A percentile compares a stretch with the other conserved stretches of the same genome.
Conservation (phyloP, 139 green algal genomes). For the Picochlorum sp. region DNA sequence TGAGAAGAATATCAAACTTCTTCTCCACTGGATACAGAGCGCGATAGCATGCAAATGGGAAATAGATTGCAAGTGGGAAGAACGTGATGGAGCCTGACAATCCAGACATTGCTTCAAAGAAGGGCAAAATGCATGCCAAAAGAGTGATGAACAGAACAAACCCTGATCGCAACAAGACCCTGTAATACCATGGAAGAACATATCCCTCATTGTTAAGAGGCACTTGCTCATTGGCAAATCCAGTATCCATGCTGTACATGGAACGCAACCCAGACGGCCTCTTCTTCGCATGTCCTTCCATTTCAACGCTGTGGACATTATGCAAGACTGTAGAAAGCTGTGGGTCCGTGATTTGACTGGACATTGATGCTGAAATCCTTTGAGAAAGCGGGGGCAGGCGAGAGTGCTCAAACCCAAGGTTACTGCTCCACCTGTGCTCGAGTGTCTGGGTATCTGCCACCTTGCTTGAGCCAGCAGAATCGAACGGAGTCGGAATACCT, state of each 20-base stretch:
- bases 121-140: slow-evolving; percentile 23
- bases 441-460: not conserved
- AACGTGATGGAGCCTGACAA: slow-evolving; percentile 22
- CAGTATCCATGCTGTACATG: slow-evolving; percentile 13
- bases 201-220: slow-evolving; percentile 3
- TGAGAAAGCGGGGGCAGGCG: not conserved
- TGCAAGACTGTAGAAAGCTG: not conserved
- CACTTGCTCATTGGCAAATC: slow-evolving; percentile 15
- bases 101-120: slow-evolving; percentile 24
- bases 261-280: not conserved
- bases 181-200: not conserved
- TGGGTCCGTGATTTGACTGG: not conserved
- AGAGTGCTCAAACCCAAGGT: not conserved
- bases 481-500: slow-evolving; percentile 6
- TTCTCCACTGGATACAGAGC: not conserved
- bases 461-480: not conserved
- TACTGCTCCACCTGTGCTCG: not conserved
- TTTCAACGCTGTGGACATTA: not conserved
- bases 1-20: slow-evolving; percentile 3
- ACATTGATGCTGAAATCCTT: not conserved
- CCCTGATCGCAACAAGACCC: not conserved
- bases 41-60: slow-evolving; percentile 10
- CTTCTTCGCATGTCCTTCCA: not conserved
- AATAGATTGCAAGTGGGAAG: slow-evolving; percentile 27
- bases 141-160: slow-evolving; percentile 23